A percentile compares a stretch with the other conserved stretches of the same genome.
Conservation (phyloP, 805 yeast species). For the Blastobotrys attinorum region DNA sequence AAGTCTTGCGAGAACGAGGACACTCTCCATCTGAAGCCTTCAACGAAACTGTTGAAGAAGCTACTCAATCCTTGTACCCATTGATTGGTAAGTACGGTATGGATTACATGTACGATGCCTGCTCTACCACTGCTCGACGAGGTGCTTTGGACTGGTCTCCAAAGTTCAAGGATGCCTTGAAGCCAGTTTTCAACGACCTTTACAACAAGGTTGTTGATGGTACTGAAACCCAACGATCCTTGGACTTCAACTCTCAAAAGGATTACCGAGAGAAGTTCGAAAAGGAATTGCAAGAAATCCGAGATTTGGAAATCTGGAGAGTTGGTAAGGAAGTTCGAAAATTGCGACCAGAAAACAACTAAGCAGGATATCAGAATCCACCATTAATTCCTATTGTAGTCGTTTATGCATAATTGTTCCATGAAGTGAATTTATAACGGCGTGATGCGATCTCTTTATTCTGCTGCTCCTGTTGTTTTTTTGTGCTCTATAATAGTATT, state of each 20-base stretch:
- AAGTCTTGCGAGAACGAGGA: slow-evolving; percentile 98
- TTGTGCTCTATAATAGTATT: too few species aligned
- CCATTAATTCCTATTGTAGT: neutral
- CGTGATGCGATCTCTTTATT: too few species aligned
- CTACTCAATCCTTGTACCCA: slow-evolving; percentile 98
- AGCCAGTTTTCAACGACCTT: slow-evolving; percentile 95
- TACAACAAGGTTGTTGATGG: slow-evolving; percentile 95
- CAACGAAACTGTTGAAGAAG: slow-evolving; percentile 99
- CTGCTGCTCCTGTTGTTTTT: too few species aligned
- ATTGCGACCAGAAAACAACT: slow-evolving; percentile 98
- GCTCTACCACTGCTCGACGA: slow-evolving; percentile 99
- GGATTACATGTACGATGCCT: slow-evolving; percentile 99
- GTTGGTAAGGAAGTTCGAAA: slow-evolving; percentile 99
- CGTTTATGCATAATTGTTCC: slow-evolving; percentile 14
- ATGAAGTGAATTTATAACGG: slow-evolving; percentile 16
- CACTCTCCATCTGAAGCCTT: slow-evolving; percentile 99
- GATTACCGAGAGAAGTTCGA: slow-evolving; percentile 97
- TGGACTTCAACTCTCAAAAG: slow-evolving; percentile 96
- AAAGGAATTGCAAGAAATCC: slow-evolving; percentile 84
- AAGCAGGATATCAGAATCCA: slow-evolving; percentile 22
- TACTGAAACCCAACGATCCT: slow-evolving; percentile 94
- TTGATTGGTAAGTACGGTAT: slow-evolving; percentile 98
- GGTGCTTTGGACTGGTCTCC: slow-evolving; percentile 99
- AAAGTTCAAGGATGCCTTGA: slow-evolving; percentile 95
- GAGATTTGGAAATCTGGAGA: slow-evolving; percentile 98